These are phyloP conservation scores for Pseudogymnoascus sp. DNA, from an alignment of 2,329 filamentous ascomycete species.

Conservation along the genomic window DNA sequence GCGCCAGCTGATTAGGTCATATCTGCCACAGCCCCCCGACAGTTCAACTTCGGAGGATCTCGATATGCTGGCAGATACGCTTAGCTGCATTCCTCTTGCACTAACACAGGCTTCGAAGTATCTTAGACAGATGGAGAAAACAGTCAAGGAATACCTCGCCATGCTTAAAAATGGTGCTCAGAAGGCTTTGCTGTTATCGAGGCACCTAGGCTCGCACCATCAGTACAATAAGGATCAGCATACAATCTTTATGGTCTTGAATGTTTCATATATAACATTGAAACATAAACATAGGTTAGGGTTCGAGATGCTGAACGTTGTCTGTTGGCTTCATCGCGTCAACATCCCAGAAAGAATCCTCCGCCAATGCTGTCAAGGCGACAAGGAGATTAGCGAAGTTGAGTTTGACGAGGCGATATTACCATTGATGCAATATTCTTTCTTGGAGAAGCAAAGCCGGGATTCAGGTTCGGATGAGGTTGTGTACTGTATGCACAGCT, in stretches of 20 bases:
- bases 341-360: background rate
- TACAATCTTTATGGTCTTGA: background rate
- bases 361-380: background rate
- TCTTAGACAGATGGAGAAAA: background rate
- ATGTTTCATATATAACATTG: background rate
- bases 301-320: background rate
- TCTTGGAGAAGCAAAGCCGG: background rate
- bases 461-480: background rate
- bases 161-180: background rate
- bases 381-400: background rate
- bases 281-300: background rate
- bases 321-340: background rate
- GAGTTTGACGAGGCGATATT: background rate
- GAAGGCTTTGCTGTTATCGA: background rate
- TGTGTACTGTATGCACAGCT: background rate
- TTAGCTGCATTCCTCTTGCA: background rate
- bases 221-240: background rate
- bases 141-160: background rate
- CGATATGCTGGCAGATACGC: background rate
- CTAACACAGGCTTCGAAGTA: background rate
- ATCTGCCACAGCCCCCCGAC: background rate
- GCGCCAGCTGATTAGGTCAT: background rate
- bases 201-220: background rate
- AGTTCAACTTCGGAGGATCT: background rate
- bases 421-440: background rate